Percentiles rank a stretch among this genome's conserved stretches.
phyloP scores from a whole-genome alignment of 805 yeast genomes.

The Kurtzmaniella cleridarum region DNA sequence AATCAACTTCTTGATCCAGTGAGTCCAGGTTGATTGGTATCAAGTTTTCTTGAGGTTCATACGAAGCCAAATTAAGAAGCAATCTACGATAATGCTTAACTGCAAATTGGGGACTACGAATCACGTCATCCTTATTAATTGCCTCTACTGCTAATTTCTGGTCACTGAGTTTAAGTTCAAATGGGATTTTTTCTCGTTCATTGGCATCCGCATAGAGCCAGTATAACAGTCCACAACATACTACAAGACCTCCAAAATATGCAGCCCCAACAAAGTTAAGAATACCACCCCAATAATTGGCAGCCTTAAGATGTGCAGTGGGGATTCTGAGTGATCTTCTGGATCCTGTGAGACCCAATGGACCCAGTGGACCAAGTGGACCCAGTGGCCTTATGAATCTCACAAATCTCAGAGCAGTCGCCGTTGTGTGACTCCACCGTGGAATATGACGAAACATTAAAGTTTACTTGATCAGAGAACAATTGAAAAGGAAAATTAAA shows the following conservation, averaged over 20 bases:
- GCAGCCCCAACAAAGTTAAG: constrained; percentile 38
- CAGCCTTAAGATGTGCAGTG: constrained; percentile 13
- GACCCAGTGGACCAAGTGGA: neutral
- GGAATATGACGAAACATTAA: neutral
- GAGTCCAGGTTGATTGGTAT: too few species aligned
- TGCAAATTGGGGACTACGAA: constrained; percentile 36
- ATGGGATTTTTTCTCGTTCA: constrained; percentile 34
- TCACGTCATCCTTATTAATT: constrained; percentile 38
- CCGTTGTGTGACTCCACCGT: neutral
- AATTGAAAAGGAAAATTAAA: neutral
- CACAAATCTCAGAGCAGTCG: too few species aligned
- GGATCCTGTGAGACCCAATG: neutral
- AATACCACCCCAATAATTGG: constrained; percentile 24
- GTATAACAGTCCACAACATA: constrained; percentile 34
- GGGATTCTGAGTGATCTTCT: constrained; percentile 10
- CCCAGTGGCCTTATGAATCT: neutral
- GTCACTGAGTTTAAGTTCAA: constrained; percentile 26
- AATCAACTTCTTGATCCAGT: constrained; percentile 10
- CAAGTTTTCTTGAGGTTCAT: constrained; percentile 12
- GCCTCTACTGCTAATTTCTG: constrained; percentile 37
- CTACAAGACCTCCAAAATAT: constrained; percentile 36
- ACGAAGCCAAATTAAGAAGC: constrained; percentile 25
- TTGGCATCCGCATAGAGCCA: constrained; percentile 36
- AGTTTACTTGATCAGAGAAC: neutral
- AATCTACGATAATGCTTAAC: constrained; percentile 38